A percentile compares a stretch with the other conserved stretches of the same genome.
Conservation (phyloP, 257 asterid species). For the Fraxinus pennsylvanica region DNA sequence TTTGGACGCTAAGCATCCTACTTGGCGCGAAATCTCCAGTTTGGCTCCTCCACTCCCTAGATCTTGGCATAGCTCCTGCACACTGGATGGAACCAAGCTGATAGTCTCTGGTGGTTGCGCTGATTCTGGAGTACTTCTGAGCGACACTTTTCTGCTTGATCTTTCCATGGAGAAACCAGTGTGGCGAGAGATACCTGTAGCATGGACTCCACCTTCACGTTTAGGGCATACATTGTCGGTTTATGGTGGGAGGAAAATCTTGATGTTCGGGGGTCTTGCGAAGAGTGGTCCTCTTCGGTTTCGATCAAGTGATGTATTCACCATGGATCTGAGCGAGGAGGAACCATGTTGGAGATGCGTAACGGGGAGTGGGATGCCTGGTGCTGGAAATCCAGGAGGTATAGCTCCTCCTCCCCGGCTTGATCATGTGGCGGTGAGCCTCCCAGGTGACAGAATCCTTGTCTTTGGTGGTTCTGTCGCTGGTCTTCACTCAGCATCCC, state of each 20-base stretch:
- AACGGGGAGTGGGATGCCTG: conserved; percentile 93
- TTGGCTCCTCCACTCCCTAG: conserved; percentile 94
- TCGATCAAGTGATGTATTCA: conserved; percentile 91
- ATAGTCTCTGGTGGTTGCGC: conserved; percentile 89
- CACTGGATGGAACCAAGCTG: conserved; percentile 89
- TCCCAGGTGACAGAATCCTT: conserved; percentile 83
- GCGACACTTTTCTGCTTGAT: neutral
- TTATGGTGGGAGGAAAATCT: conserved; percentile 4
- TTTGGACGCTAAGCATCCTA: conserved; percentile 79
- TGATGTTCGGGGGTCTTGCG: conserved; percentile 32
- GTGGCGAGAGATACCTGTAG: conserved; percentile 8
- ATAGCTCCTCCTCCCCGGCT: conserved; percentile 93
- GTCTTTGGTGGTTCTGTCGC: conserved; percentile 95
- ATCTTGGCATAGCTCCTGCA: conserved; percentile 98
- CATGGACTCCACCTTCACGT: conserved; percentile 2
- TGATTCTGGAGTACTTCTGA: neutral
- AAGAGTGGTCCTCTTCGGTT: conserved; percentile 82
- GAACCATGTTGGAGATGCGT: conserved; percentile 90
- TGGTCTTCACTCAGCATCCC: conserved; percentile 96
- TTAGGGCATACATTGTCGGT: conserved; percentile 2
- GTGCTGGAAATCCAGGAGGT: conserved; percentile 95
- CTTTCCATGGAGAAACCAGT: conserved; percentile 4
- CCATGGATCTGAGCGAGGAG: conserved; percentile 89
- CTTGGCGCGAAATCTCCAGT: conserved; percentile 93
- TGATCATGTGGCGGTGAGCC: conserved; percentile 93